Conservation (phyloP, 2,329 filamentous ascomycete species). For the Botrytis porri region DNA sequence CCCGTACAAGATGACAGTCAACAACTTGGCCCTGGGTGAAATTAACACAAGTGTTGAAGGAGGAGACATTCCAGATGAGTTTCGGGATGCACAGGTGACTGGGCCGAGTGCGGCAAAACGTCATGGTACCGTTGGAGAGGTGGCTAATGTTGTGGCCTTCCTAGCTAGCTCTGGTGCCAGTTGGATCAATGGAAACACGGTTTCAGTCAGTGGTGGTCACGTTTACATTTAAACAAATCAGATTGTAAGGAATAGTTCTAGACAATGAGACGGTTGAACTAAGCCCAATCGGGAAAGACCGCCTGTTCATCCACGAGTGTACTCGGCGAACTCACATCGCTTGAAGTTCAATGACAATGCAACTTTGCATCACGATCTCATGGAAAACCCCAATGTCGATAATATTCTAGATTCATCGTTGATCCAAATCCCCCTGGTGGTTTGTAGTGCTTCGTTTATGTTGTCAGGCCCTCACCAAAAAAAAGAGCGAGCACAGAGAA, state of each 20-base stretch:
- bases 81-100: background rate
- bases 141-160: slow-evolving; percentile 15
- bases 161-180: slow-evolving; percentile 13
- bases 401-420: background rate
- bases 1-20: slow-evolving; percentile 18
- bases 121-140: slow-evolving; percentile 15
- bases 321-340: background rate
- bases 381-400: too few relatives aligned
- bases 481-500: too few relatives aligned
- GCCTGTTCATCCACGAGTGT: background rate
- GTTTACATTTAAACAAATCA: background rate
- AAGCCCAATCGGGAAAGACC: background rate
- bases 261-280: background rate
- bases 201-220: slow-evolving; percentile 17
- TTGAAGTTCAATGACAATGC: background rate
- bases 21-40: background rate
- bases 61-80: background rate
- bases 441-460: too few relatives aligned
- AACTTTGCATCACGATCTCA: fast-evolving
- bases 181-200: slow-evolving; percentile 18
- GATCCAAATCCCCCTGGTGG: too few relatives aligned
- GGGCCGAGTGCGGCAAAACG: slow-evolving; percentile 9
- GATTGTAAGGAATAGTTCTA: background rate
- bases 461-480: too few relatives aligned
- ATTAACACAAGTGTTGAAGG: background rate